phyloP scores from a whole-genome alignment of 1,284 basidiomycete species.

The Peniophora sp. region DNA sequence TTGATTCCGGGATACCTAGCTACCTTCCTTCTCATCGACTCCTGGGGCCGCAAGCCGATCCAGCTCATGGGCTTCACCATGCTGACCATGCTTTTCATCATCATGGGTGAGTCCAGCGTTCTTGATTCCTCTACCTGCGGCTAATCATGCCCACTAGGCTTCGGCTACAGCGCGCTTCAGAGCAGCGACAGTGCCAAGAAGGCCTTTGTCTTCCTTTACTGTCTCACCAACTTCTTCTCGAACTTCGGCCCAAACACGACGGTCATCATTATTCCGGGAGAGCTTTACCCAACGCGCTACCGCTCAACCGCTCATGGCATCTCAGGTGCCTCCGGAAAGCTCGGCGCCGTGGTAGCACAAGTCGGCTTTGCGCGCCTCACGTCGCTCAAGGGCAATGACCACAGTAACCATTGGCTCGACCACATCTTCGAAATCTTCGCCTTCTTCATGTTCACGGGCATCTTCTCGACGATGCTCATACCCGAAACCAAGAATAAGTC shows the following conservation, averaged over 20 bases:
- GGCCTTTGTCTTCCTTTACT: conserved; percentile 75
- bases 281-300: conserved; percentile 84
- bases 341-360: conserved; percentile 80
- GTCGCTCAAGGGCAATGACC: conserved; percentile 52
- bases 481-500: conserved; percentile 68
- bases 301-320: conserved; percentile 82
- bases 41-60: conserved; percentile 68
- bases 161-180: conserved; percentile 64
- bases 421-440: conserved; percentile 42
- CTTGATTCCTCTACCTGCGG: no score
- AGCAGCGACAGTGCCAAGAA: conserved; percentile 42
- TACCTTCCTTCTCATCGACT: conserved; percentile 61
- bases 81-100: conserved; percentile 58
- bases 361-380: conserved; percentile 69
- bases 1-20: conserved; percentile 72
- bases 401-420: conserved; percentile 46
- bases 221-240: conserved; percentile 68
- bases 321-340: conserved; percentile 75
- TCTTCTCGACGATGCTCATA: conserved; percentile 68
- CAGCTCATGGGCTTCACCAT: conserved; percentile 74
- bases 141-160: conserved; percentile 16
- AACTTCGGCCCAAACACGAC: conserved; percentile 80
- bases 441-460: conserved; percentile 62
- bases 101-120: conserved; percentile 42
- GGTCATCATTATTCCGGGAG: conserved; percentile 78